Evolutionary conservation across 345 rosid genomes (phyloP), one percentile per base, ranked within the genome.

Genomic region (Salix purpurea): DNA sequence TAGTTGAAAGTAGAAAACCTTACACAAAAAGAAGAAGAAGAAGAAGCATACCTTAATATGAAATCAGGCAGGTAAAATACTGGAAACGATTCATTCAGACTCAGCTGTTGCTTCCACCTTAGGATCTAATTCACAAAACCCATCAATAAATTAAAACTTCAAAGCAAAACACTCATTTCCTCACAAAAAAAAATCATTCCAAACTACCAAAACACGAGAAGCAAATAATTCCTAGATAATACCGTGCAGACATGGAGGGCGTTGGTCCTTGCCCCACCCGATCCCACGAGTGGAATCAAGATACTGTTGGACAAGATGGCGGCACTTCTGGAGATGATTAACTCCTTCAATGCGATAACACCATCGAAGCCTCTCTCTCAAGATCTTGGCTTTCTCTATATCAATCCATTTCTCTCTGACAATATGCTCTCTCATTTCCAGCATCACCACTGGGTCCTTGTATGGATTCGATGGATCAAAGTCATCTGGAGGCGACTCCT

Each of bases 251-350:
- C 92, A 88, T 21, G 87, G 89, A 71, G 94, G 99, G 26, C 99
- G 99, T 65, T 92, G 94, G 54, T 96, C 99, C 79, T 96, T 96
- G 84, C 97, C 95, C 99, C 99, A 96, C 65, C 99, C 99, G 83
- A 96, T 83, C 80, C 98, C 98, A 14, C 99, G 99, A 67, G 99
- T 96, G 71, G 98, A 80, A 5, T 96, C 98, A 69, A 96, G 97
- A 81, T 96, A 96, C 88, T 91, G 93, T 23, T 83, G 85, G 65
- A 96, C 98, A 72, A 94, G 97, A 79, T 92, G 93, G 79, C 97
- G 99, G 80, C 98, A 96, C 69, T 94, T 96, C 89, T 96, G 98
- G 75, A 87, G 96, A 76, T 94, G 99, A 81, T 96, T 96, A 73
- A 96, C 83, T 9, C 99, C 99, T 84, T 96, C 99, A 83, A 96